Percentiles rank a stretch among this genome's conserved stretches.
phyloP scores from a whole-genome alignment of 768 basidiomycete species.

The Dioszegia hungarica region DNA sequence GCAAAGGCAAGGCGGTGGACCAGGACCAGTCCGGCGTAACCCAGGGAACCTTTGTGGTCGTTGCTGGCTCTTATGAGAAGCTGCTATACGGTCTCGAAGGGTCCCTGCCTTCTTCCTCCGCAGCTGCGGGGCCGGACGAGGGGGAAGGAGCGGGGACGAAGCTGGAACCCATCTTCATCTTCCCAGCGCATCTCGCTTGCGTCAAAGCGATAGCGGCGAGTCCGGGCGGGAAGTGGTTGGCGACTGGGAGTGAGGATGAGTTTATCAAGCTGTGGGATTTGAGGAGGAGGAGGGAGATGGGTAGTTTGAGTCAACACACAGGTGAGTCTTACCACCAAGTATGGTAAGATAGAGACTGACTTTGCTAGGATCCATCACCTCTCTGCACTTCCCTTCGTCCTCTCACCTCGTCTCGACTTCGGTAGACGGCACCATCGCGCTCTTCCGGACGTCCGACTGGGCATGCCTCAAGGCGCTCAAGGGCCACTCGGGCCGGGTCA shows the following conservation, averaged over 20 bases:
- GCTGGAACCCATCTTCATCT: conserved; percentile 73
- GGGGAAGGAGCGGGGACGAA: conserved; percentile 28
- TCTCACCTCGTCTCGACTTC: conserved; percentile 88
- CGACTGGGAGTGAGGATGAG: conserved; percentile 92
- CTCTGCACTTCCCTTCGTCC: conserved; percentile 76
- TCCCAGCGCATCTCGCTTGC: conserved; percentile 91
- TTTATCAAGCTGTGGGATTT: conserved; percentile 97
- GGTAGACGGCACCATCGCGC: conserved; percentile 81
- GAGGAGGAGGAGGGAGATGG: conserved; percentile 82
- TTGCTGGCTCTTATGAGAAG: conserved; percentile 95
- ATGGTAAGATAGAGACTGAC: neutral
- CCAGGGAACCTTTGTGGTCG: conserved; percentile 64
- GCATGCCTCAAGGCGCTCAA: conserved; percentile 76
- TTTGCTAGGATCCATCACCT: conserved; percentile 85
- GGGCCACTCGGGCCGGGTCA: conserved; percentile 90
- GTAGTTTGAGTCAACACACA: conserved; percentile 89
- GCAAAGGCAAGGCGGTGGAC: conserved; percentile 20
- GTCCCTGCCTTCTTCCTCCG: conserved; percentile 46
- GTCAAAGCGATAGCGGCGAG: conserved; percentile 86
- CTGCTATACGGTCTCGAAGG: conserved; percentile 85
- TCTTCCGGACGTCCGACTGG: conserved; percentile 95
- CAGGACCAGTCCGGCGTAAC: neutral
- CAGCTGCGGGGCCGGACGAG: conserved; percentile 10
- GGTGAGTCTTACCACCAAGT: conserved; percentile 54
- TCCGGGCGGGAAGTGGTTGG: conserved; percentile 94